Evolutionary conservation across 2,329 filamentous ascomycete genomes (phyloP).

Genomic region (Didymella pinodella): DNA sequence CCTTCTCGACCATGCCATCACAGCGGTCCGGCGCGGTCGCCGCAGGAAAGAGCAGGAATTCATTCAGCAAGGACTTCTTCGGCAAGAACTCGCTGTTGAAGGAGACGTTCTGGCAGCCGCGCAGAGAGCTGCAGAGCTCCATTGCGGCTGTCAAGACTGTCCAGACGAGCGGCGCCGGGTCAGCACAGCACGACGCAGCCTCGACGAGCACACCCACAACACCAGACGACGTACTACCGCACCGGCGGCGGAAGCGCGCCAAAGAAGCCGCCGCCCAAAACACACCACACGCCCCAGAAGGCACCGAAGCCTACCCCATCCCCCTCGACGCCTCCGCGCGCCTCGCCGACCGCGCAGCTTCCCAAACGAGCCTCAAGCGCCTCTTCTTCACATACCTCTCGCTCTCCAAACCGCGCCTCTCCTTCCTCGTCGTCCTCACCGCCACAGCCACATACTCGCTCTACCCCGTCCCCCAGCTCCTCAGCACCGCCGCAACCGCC

Average conservation of each 20-base stretch:
- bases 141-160: constrained; percentile 28
- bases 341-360: constrained; percentile 64
- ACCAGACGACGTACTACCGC: constrained; percentile 44
- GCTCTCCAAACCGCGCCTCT: constrained; percentile 93
- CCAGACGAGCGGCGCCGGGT: constrained; percentile 16
- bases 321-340: constrained; percentile 68
- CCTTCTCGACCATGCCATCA: constrained; percentile 40
- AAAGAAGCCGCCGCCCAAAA: constrained; percentile 34
- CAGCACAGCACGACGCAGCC: constrained; percentile 14
- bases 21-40: constrained; percentile 41
- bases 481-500: constrained; percentile 71
- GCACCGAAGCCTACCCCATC: constrained; percentile 44
- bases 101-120: constrained; percentile 42
- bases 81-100: constrained; percentile 48
- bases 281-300: constrained; percentile 16
- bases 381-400: constrained; percentile 82
- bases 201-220: constrained; percentile 11
- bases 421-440: constrained; percentile 87
- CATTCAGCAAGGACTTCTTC: constrained; percentile 52
- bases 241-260: constrained; percentile 45
- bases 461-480: constrained; percentile 88
- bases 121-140: constrained; percentile 44
- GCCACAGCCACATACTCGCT: constrained; percentile 91
- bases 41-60: constrained; percentile 38
- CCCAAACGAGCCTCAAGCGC: constrained; percentile 67